A percentile compares a stretch with the other conserved stretches of the same genome.
Conservation (phyloP, 2,329 filamentous ascomycete genomes). For the Beauveria australis region DNA sequence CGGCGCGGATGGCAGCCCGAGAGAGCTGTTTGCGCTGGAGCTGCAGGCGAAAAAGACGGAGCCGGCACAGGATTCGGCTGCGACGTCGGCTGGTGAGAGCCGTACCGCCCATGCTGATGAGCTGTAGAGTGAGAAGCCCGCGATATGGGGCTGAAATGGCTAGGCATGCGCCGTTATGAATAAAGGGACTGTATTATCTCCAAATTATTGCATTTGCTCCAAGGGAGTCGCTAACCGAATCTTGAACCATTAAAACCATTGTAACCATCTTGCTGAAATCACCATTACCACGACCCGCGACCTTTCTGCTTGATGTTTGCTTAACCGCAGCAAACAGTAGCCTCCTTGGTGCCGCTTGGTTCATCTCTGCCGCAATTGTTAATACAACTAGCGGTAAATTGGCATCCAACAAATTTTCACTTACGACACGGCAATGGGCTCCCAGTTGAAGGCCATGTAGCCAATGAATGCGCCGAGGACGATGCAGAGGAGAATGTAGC, state of each 20-base stretch:
- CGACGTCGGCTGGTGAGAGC: neutral
- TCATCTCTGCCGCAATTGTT: slow-evolving; percentile 14
- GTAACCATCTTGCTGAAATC: too few species aligned
- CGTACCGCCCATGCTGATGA: neutral
- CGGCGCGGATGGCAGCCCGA: slow-evolving; percentile 42
- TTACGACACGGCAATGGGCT: slow-evolving; percentile 32
- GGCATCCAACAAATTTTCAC: slow-evolving; percentile 1
- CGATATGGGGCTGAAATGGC: neutral
- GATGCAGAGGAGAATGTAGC: slow-evolving; percentile 75
- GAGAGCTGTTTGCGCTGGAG: slow-evolving; percentile 43
- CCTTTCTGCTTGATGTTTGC: neutral
- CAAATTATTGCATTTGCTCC: neutral
- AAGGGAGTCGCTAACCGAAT: neutral
- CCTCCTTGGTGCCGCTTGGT: slow-evolving; percentile 29
- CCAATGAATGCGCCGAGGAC: slow-evolving; percentile 69
- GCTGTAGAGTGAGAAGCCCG: neutral
- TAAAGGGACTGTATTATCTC: neutral
- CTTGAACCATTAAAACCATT: neutral
- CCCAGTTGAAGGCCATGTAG: slow-evolving; percentile 67
- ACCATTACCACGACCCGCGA: neutral
- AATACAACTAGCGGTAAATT: neutral
- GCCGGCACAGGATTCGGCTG: neutral
- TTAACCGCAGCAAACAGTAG: slow-evolving; percentile 35
- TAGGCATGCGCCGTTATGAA: neutral
- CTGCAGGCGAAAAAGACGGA: neutral